Base-by-base conservation (phyloP, 768 basidiomycete species). In the Mycena vulgaris region DNA sequence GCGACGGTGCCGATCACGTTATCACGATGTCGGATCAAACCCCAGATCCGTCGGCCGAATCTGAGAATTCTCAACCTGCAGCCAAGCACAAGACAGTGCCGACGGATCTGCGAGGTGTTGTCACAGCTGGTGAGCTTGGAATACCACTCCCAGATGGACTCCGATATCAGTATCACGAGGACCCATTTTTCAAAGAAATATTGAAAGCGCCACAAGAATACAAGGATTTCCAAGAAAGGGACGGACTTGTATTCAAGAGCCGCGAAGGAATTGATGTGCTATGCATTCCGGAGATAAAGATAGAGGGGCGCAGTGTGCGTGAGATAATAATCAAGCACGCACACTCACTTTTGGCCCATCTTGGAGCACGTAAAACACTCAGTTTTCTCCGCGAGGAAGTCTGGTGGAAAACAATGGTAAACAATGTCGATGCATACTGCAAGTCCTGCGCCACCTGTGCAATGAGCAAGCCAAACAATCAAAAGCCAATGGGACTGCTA, bases 261-360 rank as follows among this genome's bases (percentile, higher is more conserved):
- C 17, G 40, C 0, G 73, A 68, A 0, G 71, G 51, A 0, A 33
- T 30, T 5, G 23, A 23, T 0, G 16, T 63, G 0, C 39, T 81
- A 0, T 79, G 79, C 51, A 68, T 83, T 0, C 81, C 80, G 0
- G 68, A 80, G 30, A 51, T 77, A 19, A 23, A 21, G 13, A 51
- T 76, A 0, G 69, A 64, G 0, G 68, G 48, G 0, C 47, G 72
- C 5, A 57, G 47, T 0, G 40, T 78, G 0, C 55, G 77, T 0
- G 82, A 82, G 47, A 57, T 77, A 0, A 17, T 84, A 0, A 83
- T 84, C 0, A 65, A 58, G 0, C 82, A 83, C 11, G 82, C 81
- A 0, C 83, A 84, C 37, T 81, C 80, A 1, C 13, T 84, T 0
- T 62, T 84, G 2, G 83, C 82, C 0, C 83, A 84, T 39, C 68